These are phyloP conservation scores for Aspergillus conjunctus DNA, from an alignment of 495 filamentous ascomycete genomes.

Conservation along the genomic window DNA sequence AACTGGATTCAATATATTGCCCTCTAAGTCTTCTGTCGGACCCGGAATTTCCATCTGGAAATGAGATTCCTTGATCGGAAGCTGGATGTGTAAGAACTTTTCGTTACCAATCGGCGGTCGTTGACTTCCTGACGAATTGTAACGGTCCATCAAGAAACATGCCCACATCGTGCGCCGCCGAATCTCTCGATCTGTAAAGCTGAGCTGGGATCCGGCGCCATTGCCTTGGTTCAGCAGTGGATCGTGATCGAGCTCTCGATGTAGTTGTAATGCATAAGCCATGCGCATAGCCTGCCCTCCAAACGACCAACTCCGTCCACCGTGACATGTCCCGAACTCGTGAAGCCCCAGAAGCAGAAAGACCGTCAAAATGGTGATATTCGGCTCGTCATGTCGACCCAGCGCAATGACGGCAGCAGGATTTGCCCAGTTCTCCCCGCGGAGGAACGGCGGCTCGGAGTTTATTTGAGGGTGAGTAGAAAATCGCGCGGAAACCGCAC, in stretches of 20 bases:
- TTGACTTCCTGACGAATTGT: conserved; percentile 94
- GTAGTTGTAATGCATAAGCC: conserved; percentile 93
- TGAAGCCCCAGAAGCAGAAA: conserved; percentile 87
- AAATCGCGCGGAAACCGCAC: conserved; percentile 90
- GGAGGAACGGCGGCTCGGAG: conserved; percentile 81
- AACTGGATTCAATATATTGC: conserved; percentile 67
- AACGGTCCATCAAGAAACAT: conserved; percentile 95
- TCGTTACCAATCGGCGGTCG: conserved; percentile 91
- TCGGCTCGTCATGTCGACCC: conserved; percentile 88
- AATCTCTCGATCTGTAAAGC: conserved; percentile 91
- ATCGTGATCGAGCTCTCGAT: conserved; percentile 90
- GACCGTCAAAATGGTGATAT: conserved; percentile 91
- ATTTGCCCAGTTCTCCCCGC: conserved; percentile 87
- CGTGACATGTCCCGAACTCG: conserved; percentile 96
- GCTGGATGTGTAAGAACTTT: conserved; percentile 81
- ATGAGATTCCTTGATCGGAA: conserved; percentile 87
- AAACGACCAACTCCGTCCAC: conserved; percentile 92
- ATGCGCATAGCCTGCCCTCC: conserved; percentile 94
- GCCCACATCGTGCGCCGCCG: conserved; percentile 95
- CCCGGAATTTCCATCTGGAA: conserved; percentile 91
- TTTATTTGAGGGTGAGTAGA: conserved; percentile 90
- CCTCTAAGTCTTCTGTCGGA: conserved; percentile 81
- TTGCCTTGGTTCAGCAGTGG: conserved; percentile 62
- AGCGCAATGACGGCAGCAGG: conserved; percentile 82
- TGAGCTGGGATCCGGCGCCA: conserved; percentile 66